A percentile compares a stretch with the other conserved stretches of the same genome.
Conservation (phyloP, 2,329 filamentous ascomycete species). For the Podosphaera xanthii region DNA sequence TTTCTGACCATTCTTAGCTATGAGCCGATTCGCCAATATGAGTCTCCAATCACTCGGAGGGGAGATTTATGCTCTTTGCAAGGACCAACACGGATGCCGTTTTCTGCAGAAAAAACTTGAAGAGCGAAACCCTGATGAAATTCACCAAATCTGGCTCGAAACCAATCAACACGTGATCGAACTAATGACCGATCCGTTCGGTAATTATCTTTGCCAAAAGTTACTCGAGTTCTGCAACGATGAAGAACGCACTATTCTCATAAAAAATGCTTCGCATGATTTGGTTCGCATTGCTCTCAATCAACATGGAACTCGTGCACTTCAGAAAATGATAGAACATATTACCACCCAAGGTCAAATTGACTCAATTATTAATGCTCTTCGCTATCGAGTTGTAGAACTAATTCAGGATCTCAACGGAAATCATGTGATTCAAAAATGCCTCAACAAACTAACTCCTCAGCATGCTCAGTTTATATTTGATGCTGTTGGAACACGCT, state of each 20-base stretch:
- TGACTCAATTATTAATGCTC: conserved; percentile 63
- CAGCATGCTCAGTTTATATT: conserved; percentile 90
- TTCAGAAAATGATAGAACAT: conserved; percentile 99
- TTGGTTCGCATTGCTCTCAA: conserved; percentile 90
- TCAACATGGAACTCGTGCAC: conserved; percentile 83
- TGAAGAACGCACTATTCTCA: conserved; percentile 78
- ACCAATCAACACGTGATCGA: conserved; percentile 86
- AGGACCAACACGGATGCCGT: conserved; percentile 92
- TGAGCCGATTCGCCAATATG: conserved; percentile 65
- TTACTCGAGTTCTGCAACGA: conserved; percentile 86
- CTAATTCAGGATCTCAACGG: conserved; percentile 94
- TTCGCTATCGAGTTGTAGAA: conserved; percentile 68
- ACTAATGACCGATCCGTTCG: conserved; percentile 96
- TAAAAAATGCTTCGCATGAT: conserved; percentile 68
- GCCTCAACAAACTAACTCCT: conserved; percentile 75
- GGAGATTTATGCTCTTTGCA: conserved; percentile 76
- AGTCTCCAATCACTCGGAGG: conserved; percentile 60
- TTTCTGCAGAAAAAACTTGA: conserved; percentile 96
- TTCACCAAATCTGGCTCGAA: conserved; percentile 86
- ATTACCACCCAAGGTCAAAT: conserved; percentile 72
- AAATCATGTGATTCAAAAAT: conserved; percentile 98
- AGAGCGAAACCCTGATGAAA: conserved; percentile 59
- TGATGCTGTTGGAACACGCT: conserved; percentile 69
- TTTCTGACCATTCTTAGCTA: conserved; percentile 21
- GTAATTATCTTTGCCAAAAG: conserved; percentile 98